Evolutionary conservation across 2,329 filamentous ascomycete species (phyloP), one percentile per base, ranked within the genome.

Genomic region (Claviceps africana): DNA sequence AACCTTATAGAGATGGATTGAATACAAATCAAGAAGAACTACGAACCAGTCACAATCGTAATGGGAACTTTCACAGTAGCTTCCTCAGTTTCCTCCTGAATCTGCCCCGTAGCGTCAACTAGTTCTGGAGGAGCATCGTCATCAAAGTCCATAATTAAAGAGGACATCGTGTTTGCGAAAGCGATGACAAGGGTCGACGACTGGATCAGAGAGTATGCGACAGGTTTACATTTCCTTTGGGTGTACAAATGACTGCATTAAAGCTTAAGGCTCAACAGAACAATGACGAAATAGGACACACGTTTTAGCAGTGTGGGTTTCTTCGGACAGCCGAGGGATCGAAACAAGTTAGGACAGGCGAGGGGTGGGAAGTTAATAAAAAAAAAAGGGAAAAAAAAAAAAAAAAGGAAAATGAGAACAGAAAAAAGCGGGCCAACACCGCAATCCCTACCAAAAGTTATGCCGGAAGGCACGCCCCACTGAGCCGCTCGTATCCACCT

Each of bases 11-110:
- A 25, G 25, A 13, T 5, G 17, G 10, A 30, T 21, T 21, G 25
- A 49, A n/a, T 8, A 19, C 2, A 22, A n/a, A 15, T n/a, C 21
- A 4, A 39, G 15, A 30, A 11, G 10, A 21, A 21, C 7, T 21
- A 51, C 53, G 21, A 71, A 82, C 83, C 87, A 51, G 87, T 93
- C 10, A 93, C 84, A 56, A 93, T 89, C 0, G 87, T 91, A 57
- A 93, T 88, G 19, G 87, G 87, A 1, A 91, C 87, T 67, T 85
- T 88, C 55, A 78, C 68, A 8, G 70, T 66, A 47, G 75, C 73
- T 55, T 81, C 77, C 10, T 53, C 35, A 2, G 33, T 33, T 46
- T 76, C 71, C 19, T 72, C 66, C 3, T 68, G 67, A 30, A 33
- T 63, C 62, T 15, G 61, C 56, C 56, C 66, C 49, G 57, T 56